Percentiles rank a stretch among this genome's conserved stretches.
Conservation (phyloP, 306 rosid species). For the Sphenostylis stenocarpa region DNA sequence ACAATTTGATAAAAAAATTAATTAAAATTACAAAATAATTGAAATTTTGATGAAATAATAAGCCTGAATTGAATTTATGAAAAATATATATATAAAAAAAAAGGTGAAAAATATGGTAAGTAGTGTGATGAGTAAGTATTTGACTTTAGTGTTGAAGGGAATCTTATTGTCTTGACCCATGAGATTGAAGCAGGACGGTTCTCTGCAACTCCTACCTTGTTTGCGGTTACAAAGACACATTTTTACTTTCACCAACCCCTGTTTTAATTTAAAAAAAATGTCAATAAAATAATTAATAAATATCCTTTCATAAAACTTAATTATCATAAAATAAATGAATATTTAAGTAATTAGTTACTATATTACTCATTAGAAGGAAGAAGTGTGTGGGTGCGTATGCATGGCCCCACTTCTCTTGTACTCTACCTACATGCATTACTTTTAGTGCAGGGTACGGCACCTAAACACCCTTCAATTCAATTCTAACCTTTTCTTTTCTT, state of each 20-base stretch:
- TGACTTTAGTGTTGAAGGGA: constrained; percentile 24
- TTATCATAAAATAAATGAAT: too few species aligned
- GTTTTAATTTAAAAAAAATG: too few species aligned
- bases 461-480: constrained; percentile 13
- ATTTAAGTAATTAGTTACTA: too few species aligned
- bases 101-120: neutral
- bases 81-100: neutral
- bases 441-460: constrained; percentile 32
- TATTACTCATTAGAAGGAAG: too few species aligned
- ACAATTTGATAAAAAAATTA: too few species aligned
- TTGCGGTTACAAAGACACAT: constrained; percentile 9
- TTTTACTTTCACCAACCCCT: too few species aligned
- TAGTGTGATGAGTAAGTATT: constrained; percentile 12
- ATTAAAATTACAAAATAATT: too few species aligned
- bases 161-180: constrained; percentile 21
- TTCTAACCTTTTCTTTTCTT: neutral
- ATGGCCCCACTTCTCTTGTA: constrained; percentile 13
- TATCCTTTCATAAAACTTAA: too few species aligned
- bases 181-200: constrained; percentile 13
- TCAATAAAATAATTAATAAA: too few species aligned
- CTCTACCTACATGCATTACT: constrained; percentile 33
- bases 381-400: neutral
- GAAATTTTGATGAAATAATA: too few species aligned
- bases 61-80: too few species aligned
- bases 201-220: constrained; percentile 13